These are phyloP conservation scores for Carex arenaria DNA, from an alignment of 202 grass and related monocot species.

Conservation along the genomic window DNA sequence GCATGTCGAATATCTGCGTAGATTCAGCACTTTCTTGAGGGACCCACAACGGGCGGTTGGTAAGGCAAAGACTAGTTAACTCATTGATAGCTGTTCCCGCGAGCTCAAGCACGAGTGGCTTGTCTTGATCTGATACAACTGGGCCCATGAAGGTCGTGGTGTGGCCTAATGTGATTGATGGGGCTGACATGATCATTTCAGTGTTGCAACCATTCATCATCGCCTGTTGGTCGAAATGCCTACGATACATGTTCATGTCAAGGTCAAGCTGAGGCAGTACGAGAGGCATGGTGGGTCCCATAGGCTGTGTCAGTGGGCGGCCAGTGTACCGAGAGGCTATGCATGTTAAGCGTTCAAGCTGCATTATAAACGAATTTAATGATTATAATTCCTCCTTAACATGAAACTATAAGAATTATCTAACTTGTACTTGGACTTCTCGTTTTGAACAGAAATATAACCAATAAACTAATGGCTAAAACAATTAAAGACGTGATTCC, in stretches of 20 bases:
- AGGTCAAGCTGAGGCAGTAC: constrained; percentile 68
- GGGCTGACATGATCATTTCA: constrained; percentile 30
- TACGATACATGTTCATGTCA: constrained; percentile 80
- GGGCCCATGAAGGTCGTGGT: constrained; percentile 19
- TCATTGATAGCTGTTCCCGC: constrained; percentile 55
- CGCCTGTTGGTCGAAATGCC: constrained; percentile 57
- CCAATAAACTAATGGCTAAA: neutral
- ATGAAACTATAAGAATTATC: neutral
- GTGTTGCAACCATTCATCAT: constrained; percentile 46
- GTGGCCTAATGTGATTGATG: constrained; percentile 24
- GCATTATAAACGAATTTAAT: neutral
- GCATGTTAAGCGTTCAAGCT: constrained; percentile 89
- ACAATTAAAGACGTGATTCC: neutral
- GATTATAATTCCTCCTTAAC: neutral
- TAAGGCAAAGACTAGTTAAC: constrained; percentile 52
- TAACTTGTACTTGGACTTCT: neutral
- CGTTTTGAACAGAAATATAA: neutral
- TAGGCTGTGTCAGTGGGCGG: constrained; percentile 28
- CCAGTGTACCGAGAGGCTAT: constrained; percentile 50
- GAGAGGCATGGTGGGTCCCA: constrained; percentile 30
- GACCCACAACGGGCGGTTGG: constrained; percentile 52
- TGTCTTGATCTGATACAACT: constrained; percentile 69
- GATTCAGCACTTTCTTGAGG: neutral
- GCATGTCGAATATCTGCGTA: constrained; percentile 39
- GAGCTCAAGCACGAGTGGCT: constrained; percentile 65